Base-by-base conservation (phyloP, 257 asterid species). In the Gentiana straminea region DNA sequence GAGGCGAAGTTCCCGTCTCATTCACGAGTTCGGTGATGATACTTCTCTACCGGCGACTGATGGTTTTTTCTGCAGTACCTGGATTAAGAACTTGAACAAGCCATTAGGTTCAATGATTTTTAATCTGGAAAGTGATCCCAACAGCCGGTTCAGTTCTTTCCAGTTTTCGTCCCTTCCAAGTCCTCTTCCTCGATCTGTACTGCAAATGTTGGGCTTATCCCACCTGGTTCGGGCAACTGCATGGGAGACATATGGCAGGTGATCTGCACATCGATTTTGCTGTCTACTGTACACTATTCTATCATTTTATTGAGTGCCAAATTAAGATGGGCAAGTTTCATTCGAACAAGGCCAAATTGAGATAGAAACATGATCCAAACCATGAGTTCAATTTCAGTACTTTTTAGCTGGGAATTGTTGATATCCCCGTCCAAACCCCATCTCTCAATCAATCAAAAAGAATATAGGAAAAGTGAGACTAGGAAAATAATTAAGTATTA, bases 171-270 rank as follows among this genome's bases (percentile, higher is more conserved):
- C 93, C 52, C 95, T 78, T 53, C 84, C 94, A 58, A 81, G 81
- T 72, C 72, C 98, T 50, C 70, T 87, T 54, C 97, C 98, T 55
- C 84, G 79, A 57, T 79, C 97, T 8, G 97, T 91, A 57, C 62
- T 81, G 72, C 98, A 87, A 60, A 73, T 91, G 58, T 64, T 81
- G 73, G 97, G 97, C 57, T 84, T 97, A 59, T 83, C 95, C 45
- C 85, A 84, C 69, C 71, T 91, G 84, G 84, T 81, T 44, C 97
- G 93, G 54, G 94, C 96, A 63, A 76, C 84, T 80, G 75, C 95
- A 39, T 91, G 98, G 98, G 98, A 91, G 84, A 72, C 78, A 75
- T 88, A 87, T 70, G 98, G 96, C 73, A 84, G 97, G 97, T 90
- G 74, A 79, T 59, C 54, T 59, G 49, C 54, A 58, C 57, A 46